Base-by-base conservation (phyloP, 2,329 filamentous ascomycete genomes). In the Colletotrichum sp. region DNA sequence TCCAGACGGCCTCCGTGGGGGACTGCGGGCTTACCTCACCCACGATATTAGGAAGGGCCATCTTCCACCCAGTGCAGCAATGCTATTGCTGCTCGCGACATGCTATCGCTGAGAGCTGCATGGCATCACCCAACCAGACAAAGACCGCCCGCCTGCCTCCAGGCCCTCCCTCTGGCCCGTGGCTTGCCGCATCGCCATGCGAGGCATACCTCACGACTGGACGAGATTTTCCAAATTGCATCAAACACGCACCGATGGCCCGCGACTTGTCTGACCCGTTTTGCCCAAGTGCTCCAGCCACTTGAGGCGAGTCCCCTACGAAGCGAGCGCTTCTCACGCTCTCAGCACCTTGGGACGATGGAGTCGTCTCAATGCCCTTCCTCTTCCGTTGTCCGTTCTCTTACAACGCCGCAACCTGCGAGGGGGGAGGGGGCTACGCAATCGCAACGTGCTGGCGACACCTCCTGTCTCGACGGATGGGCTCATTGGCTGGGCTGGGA, bases 181-280 rank as follows among this genome's bases (percentile, higher is more conserved):
- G 72, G 68, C 62, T 69, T 60, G 66, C 52, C 30, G 32, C 60
- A 34, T 49, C 49, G 44, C 15, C 34, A 18, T 36, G 34, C 39
- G 30, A 60, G 63, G 32, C 34, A 36, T 32, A 64, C 30, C 28
- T n/a, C 24, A 30, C 36, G 64, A 65, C 44, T 55, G 69, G 59
- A 16, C 18, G 52, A 60, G 32, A 65, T 32, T 49, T 44, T 49
- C 55, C 18, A 63, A n/a, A 55, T 30, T 30, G 68, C 64, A 73
- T 76, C 73, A 76, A 69, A 76, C 73, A 36, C 30, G 69, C 34
- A 36, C 44, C 44, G 44, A 49, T 55, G 18, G 64, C 39, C 21
- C 60, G 69, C 69, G 62, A 24, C 57, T 60, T 44, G 70, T 76
- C 66, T 76, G 73, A 76, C 64, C 70, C 73, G 62, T 60, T 52